Conservation (phyloP, 805 yeast species). For the Sugiyamaella chiloensis region DNA sequence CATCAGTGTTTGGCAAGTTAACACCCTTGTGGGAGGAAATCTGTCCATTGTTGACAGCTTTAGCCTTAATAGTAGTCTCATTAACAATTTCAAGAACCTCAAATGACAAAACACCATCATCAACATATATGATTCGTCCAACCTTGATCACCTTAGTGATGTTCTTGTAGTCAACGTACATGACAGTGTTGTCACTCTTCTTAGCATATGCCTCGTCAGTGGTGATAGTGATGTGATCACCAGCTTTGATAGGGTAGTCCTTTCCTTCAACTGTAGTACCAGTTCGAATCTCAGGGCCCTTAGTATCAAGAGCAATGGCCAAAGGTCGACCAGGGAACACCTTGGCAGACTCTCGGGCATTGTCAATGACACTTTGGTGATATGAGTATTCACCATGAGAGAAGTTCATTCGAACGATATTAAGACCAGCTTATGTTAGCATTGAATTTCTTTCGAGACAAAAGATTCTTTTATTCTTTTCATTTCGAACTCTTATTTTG, state of each 20-base stretch:
- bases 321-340: conserved; percentile 92
- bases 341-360: conserved; percentile 91
- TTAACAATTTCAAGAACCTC: conserved; percentile 84
- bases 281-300: conserved; percentile 99
- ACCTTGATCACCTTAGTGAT: conserved; percentile 86
- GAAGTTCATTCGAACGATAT: conserved; percentile 98
- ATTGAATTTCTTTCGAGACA: not conserved
- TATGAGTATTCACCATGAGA: conserved; percentile 97
- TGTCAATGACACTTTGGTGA: conserved; percentile 95
- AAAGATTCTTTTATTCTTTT: too few species aligned
- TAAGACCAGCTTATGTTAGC: conserved; percentile 68
- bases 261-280: conserved; percentile 81
- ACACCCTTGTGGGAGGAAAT: conserved; percentile 98
- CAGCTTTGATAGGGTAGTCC: conserved; percentile 80
- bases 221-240: conserved; percentile 89
- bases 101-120: conserved; percentile 96
- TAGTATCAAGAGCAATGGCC: conserved; percentile 97
- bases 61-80: conserved; percentile 76
- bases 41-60: conserved; percentile 90
- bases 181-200: conserved; percentile 69
- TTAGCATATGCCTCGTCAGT: conserved; percentile 79
- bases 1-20: conserved; percentile 98
- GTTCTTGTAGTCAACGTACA: conserved; percentile 94
- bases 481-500: too few species aligned
- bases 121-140: conserved; percentile 91